phyloP scores from a whole-genome alignment of 202 grass and related monocot species.

The Zoysia matrella region DNA sequence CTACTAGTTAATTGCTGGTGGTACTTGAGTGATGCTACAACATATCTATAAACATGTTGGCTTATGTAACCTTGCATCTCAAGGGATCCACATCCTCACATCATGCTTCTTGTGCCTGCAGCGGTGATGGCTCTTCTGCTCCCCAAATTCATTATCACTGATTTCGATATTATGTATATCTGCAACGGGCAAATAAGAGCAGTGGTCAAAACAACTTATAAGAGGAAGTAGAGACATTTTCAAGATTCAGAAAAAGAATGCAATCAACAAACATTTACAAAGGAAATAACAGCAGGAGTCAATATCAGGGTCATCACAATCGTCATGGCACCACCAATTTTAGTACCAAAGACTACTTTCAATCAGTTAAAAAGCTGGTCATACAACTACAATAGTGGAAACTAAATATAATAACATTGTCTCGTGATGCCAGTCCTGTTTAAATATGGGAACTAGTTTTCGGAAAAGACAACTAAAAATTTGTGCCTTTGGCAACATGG shows the following conservation, averaged over 20 bases:
- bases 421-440: too few species aligned
- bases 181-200: constrained; percentile 24
- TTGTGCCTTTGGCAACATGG: too few species aligned
- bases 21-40: not conserved
- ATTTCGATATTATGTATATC: constrained; percentile 71
- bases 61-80: constrained; percentile 30
- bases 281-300: too few species aligned
- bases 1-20: not conserved
- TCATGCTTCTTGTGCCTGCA: constrained; percentile 78
- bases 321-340: too few species aligned
- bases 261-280: not conserved
- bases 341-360: too few species aligned
- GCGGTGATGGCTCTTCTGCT: constrained; percentile 79
- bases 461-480: too few species aligned
- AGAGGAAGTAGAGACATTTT: constrained; percentile 13
- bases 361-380: too few species aligned
- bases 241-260: not conserved
- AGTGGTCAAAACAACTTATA: constrained; percentile 2
- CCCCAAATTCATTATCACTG: constrained; percentile 64
- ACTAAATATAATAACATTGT: too few species aligned
- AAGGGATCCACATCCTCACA: constrained; percentile 59
- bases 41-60: not conserved
- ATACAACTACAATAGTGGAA: too few species aligned
- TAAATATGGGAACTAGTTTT: too few species aligned
- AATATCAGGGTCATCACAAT: too few species aligned